A percentile compares a stretch with the other conserved stretches of the same genome.
Conservation (phyloP, 208 protist species). For the Leishmania tropica region DNA sequence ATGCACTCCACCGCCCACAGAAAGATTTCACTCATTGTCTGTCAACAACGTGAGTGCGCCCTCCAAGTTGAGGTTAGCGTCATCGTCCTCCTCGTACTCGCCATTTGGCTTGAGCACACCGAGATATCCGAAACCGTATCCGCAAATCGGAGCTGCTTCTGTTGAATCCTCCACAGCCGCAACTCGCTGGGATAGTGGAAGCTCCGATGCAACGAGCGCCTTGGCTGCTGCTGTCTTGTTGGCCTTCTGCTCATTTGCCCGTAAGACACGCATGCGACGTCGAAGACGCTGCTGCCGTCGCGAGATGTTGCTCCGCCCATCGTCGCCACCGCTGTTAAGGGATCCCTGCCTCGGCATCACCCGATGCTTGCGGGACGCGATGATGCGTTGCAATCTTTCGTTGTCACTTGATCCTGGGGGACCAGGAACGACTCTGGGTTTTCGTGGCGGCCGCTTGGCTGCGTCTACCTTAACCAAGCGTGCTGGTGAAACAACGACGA, state of each 20-base stretch:
- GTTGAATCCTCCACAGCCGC: constrained; percentile 26
- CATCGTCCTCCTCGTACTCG: constrained; percentile 76
- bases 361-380: constrained; percentile 38
- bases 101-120: constrained; percentile 75
- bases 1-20: not conserved
- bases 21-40: constrained; percentile 31
- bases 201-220: constrained; percentile 49
- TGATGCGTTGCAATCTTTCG: constrained; percentile 39
- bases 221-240: constrained; percentile 45
- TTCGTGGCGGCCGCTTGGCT: constrained; percentile 9
- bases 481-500: not conserved
- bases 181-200: constrained; percentile 40
- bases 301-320: constrained; percentile 19
- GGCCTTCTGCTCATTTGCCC: constrained; percentile 52
- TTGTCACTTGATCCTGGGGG: constrained; percentile 17
- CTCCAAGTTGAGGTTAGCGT: constrained; percentile 52
- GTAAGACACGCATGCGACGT: constrained; percentile 40
- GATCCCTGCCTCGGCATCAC: constrained; percentile 16
- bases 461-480: constrained; percentile 13
- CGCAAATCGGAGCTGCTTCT: constrained; percentile 47
- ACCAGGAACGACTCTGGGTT: constrained; percentile 1
- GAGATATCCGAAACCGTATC: constrained; percentile 85
- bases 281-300: constrained; percentile 26
- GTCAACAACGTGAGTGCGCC: constrained; percentile 57
- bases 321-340: constrained; percentile 5